Conservation (phyloP, 129 eudicot species). For the Lactuca sativa region DNA sequence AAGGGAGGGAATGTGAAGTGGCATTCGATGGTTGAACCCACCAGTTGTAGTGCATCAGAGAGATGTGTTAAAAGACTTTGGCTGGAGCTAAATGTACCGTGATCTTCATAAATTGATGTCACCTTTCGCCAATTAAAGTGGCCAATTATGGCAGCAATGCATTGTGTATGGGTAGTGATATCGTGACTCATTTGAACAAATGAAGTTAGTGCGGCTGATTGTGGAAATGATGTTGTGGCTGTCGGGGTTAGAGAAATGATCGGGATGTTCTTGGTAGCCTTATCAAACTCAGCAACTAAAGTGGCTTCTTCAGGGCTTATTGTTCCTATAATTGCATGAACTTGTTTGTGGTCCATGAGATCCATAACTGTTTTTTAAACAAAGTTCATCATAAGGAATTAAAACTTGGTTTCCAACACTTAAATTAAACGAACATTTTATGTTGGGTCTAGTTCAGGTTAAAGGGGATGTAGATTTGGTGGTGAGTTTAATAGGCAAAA, state of each 20-base stretch:
- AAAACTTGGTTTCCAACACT: background rate
- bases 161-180: constrained; percentile 41
- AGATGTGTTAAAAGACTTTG: constrained; percentile 39
- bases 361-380: constrained; percentile 42
- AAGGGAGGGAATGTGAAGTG: constrained; percentile 43
- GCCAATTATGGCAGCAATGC: constrained; percentile 53
- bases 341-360: constrained; percentile 30
- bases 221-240: constrained; percentile 26
- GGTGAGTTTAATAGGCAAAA: too few relatives aligned
- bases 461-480: too few relatives aligned
- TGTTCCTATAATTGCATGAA: constrained; percentile 42
- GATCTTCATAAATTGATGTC: constrained; percentile 47
- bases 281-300: constrained; percentile 34
- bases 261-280: constrained; percentile 30
- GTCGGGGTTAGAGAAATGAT: constrained; percentile 46
- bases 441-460: too few relatives aligned
- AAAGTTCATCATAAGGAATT: background rate
- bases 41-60: constrained; percentile 43
- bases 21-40: constrained; percentile 34
- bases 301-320: constrained; percentile 47
- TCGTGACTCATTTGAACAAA: constrained; percentile 44
- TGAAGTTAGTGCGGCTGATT: constrained; percentile 16
- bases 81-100: constrained; percentile 33
- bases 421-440: background rate
- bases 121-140: constrained; percentile 55